Conservation (phyloP, 208 protist species). For the Acanthamoeba healyi region DNA sequence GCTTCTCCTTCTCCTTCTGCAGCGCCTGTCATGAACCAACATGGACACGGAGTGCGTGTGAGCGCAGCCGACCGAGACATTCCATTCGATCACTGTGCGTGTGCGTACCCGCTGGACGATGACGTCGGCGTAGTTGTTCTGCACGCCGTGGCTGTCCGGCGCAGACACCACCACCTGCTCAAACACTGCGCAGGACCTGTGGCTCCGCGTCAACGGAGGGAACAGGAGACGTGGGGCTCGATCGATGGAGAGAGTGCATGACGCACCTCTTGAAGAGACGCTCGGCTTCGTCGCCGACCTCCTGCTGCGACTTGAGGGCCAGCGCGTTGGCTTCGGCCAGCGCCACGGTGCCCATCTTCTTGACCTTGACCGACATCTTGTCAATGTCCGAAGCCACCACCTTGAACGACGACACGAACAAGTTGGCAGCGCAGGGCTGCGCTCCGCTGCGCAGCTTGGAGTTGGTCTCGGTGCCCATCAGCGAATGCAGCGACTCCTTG, state of each 20-base stretch:
- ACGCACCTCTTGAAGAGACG: conserved; percentile 8
- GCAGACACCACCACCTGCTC: conserved; percentile 7
- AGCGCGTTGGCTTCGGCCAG: conserved; percentile 57
- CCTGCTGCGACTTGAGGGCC: conserved; percentile 33
- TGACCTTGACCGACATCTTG: conserved; percentile 34
- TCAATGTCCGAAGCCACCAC: conserved; percentile 49
- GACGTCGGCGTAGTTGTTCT: conserved; percentile 60
- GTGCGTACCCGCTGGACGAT: background rate
- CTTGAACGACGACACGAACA: conserved; percentile 27
- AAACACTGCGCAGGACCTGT: background rate
- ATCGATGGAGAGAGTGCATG: too few relatives aligned
- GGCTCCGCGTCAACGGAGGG: too few relatives aligned
- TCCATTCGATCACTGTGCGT: background rate
- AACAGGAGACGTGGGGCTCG: too few relatives aligned
- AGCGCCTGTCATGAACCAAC: too few relatives aligned
- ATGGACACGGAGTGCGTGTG: too few relatives aligned
- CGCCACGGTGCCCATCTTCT: conserved; percentile 12
- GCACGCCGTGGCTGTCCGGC: conserved; percentile 5
- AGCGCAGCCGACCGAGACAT: too few relatives aligned
- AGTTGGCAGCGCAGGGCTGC: background rate
- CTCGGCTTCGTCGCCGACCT: conserved; percentile 48
- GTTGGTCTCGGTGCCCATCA: background rate
- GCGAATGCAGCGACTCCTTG: conserved; percentile 15
- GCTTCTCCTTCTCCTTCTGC: conserved; percentile 10
- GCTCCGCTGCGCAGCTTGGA: background rate